Conservation (phyloP, 2,329 filamentous ascomycete genomes). For the Paraconiothyrium brasiliense region DNA sequence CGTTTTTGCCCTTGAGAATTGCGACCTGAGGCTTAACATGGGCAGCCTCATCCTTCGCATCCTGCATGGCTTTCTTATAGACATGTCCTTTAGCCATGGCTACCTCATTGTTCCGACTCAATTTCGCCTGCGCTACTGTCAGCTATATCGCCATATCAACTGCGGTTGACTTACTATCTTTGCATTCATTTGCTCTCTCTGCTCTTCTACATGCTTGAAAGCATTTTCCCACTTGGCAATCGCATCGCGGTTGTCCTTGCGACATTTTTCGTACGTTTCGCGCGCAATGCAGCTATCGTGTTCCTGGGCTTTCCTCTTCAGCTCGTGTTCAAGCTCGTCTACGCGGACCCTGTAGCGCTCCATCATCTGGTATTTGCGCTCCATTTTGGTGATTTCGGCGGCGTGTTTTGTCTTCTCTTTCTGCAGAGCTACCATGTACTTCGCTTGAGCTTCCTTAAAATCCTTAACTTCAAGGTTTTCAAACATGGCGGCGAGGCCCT, state of each 20-base stretch:
- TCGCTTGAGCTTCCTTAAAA: constrained; percentile 54
- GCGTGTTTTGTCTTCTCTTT: constrained; percentile 52
- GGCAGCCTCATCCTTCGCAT: constrained; percentile 36
- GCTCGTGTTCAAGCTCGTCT: constrained; percentile 42
- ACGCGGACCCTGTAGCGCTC: constrained; percentile 39
- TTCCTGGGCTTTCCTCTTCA: constrained; percentile 33
- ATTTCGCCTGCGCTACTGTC: constrained; percentile 30
- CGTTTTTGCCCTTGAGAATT: constrained; percentile 40
- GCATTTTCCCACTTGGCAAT: constrained; percentile 45
- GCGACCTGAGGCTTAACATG: constrained; percentile 18
- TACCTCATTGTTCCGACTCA: constrained; percentile 33
- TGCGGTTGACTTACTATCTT: constrained; percentile 35
- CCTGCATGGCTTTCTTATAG: constrained; percentile 33
- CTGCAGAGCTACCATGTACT: constrained; percentile 55
- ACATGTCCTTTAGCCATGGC: constrained; percentile 36
- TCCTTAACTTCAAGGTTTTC: constrained; percentile 70
- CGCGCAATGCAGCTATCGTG: constrained; percentile 35
- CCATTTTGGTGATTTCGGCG: constrained; percentile 52
- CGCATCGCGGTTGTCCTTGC: constrained; percentile 41
- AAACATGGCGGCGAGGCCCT: constrained; percentile 72
- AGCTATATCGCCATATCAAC: neutral
- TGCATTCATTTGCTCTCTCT: constrained; percentile 34
- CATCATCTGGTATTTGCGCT: constrained; percentile 68
- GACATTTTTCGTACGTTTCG: constrained; percentile 41
- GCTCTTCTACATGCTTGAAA: constrained; percentile 43